phyloP scores from a whole-genome alignment of 2,329 filamentous ascomycete species.

The Paraphoma sp. region DNA sequence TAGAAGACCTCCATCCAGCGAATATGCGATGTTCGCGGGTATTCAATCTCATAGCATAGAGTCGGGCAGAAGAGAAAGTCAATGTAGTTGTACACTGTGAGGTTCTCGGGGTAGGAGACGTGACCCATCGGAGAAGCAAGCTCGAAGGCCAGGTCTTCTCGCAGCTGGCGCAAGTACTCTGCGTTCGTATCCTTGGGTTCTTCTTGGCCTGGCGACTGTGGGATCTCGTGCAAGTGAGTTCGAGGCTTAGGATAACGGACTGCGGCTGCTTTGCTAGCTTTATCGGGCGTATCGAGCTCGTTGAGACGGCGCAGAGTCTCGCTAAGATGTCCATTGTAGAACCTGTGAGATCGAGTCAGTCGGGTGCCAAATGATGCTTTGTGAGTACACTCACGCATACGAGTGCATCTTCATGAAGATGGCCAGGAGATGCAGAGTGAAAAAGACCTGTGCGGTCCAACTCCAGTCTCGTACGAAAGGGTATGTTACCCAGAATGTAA shows the following conservation, averaged over 20 bases:
- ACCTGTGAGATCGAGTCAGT: constrained; percentile 51
- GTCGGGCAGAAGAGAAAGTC: constrained; percentile 94
- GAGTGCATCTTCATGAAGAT: constrained; percentile 99
- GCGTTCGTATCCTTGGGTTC: constrained; percentile 50
- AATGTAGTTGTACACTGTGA: constrained; percentile 80
- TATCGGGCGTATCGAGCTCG: constrained; percentile 78
- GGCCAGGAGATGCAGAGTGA: constrained; percentile 87
- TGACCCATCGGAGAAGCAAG: constrained; percentile 89
- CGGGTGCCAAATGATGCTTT: neutral
- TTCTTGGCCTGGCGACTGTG: constrained; percentile 51
- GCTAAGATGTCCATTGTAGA: constrained; percentile 95
- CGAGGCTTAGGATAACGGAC: constrained; percentile 71
- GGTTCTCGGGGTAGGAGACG: constrained; percentile 87
- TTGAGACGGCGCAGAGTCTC: constrained; percentile 83
- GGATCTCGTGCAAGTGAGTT: constrained; percentile 62
- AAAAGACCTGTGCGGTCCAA: constrained; percentile 96
- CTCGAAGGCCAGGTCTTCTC: constrained; percentile 88
- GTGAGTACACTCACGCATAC: constrained; percentile 64
- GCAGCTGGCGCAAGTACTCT: constrained; percentile 67
- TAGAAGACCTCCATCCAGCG: constrained; percentile 82
- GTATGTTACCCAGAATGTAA: constrained; percentile 80
- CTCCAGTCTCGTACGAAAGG: constrained; percentile 90
- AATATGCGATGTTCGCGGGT: constrained; percentile 78
- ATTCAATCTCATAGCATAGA: constrained; percentile 96
- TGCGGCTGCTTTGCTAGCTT: constrained; percentile 70